These are phyloP conservation scores for Suhomyces vadensis DNA, from an alignment of 805 yeast genomes.

Conservation along the genomic window DNA sequence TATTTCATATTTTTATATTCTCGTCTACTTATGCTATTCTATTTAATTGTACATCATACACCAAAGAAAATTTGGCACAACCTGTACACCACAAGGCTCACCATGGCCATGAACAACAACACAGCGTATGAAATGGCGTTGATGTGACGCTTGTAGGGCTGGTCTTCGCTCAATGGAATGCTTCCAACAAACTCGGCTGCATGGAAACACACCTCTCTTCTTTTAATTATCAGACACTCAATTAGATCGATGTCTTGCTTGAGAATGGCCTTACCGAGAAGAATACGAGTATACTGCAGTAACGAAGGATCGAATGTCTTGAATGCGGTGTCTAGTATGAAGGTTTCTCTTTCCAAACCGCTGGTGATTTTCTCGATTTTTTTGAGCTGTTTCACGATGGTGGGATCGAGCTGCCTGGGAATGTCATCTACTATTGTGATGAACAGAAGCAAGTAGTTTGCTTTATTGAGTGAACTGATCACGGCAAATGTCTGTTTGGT, in stretches of 20 bases:
- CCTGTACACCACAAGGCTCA: slow-evolving; percentile 29
- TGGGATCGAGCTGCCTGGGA: slow-evolving; percentile 19
- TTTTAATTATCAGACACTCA: slow-evolving; percentile 35
- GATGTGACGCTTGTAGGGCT: slow-evolving; percentile 21
- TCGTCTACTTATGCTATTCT: not conserved
- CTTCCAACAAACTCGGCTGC: slow-evolving; percentile 45
- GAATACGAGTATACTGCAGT: slow-evolving; percentile 36
- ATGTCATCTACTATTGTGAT: slow-evolving; percentile 34
- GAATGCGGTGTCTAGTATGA: slow-evolving; percentile 30
- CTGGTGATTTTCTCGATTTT: slow-evolving; percentile 40
- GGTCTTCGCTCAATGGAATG: slow-evolving; percentile 41
- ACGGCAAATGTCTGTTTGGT: slow-evolving; percentile 33
- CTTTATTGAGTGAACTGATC: slow-evolving; percentile 26
- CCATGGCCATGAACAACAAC: slow-evolving; percentile 25
- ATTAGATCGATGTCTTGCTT: slow-evolving; percentile 29
- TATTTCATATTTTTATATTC: too few species aligned
- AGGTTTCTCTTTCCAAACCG: slow-evolving; percentile 37
- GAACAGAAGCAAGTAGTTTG: slow-evolving; percentile 27
- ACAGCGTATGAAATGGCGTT: slow-evolving; percentile 22
- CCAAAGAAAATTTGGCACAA: slow-evolving; percentile 21
- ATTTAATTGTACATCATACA: not conserved
- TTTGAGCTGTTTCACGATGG: slow-evolving; percentile 29
- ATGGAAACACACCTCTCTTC: slow-evolving; percentile 41
- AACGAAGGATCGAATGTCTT: slow-evolving; percentile 35
- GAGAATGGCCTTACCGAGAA: slow-evolving; percentile 43